A percentile compares a stretch with the other conserved stretches of the same genome.
Evolutionary conservation across 1,139 yeast species (phyloP).

Genomic region (Sugiyamaella castrensis): DNA sequence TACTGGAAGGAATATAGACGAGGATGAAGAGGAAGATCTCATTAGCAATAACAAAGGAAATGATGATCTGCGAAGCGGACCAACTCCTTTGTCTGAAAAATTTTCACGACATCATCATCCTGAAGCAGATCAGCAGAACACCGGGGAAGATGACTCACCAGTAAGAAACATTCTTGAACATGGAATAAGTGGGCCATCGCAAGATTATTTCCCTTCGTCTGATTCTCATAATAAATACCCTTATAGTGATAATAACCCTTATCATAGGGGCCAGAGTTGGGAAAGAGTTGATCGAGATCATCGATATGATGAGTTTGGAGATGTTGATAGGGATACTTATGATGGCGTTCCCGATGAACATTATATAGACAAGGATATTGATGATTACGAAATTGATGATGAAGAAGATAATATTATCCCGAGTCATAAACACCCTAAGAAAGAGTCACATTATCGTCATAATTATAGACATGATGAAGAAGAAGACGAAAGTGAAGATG

Average conservation of each 20-base stretch:
- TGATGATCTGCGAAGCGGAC: no score
- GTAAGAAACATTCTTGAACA: background rate
- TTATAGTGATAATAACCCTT: background rate
- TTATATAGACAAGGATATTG: slow-evolving; percentile 9
- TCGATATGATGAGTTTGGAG: slow-evolving; percentile 10
- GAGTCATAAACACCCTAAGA: background rate
- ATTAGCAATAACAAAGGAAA: no score
- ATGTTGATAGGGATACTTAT: slow-evolving; percentile 2
- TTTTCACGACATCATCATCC: no score
- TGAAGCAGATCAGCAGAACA: no score
- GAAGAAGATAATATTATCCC: slow-evolving; percentile 1
- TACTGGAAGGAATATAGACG: no score
- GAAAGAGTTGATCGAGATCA: slow-evolving; percentile 6
- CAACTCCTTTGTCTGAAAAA: no score
- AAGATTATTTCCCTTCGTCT: background rate
- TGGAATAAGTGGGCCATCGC: background rate
- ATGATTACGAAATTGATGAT: slow-evolving; percentile 3
- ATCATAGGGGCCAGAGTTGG: slow-evolving; percentile 5
- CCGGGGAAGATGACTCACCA: background rate
- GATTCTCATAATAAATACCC: background rate
- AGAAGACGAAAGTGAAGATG: slow-evolving; percentile 12
- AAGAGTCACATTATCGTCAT: background rate
- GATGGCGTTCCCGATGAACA: slow-evolving; percentile 8
- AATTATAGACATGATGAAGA: slow-evolving; percentile 2
- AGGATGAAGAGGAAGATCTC: no score